phyloP scores from a whole-genome alignment of 2,329 filamentous ascomycete species.

The Scedosporium apiospermum region DNA sequence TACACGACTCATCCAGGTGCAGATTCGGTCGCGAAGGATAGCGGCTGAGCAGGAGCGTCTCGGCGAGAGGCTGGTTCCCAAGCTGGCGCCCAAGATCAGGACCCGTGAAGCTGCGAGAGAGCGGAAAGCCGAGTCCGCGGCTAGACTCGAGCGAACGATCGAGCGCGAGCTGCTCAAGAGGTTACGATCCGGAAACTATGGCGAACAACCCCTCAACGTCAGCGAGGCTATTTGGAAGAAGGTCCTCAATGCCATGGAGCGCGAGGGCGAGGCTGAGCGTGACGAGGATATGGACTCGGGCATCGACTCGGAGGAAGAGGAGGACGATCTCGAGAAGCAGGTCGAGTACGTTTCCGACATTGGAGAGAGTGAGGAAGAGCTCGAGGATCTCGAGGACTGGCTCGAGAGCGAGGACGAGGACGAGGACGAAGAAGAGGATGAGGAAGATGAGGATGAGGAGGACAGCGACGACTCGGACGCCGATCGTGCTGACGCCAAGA shows the following conservation, averaged over 20 bases:
- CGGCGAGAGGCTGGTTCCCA: slow-evolving; percentile 80
- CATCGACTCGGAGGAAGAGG: slow-evolving; percentile 63
- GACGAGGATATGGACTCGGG: slow-evolving; percentile 88
- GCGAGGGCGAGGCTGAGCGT: slow-evolving; percentile 69
- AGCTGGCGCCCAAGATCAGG: slow-evolving; percentile 82
- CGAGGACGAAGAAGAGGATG: slow-evolving; percentile 47
- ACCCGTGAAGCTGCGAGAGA: slow-evolving; percentile 67
- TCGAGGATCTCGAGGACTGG: slow-evolving; percentile 85
- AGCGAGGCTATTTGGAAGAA: slow-evolving; percentile 96
- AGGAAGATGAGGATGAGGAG: slow-evolving; percentile 45
- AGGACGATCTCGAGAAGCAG: slow-evolving; percentile 64
- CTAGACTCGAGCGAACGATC: slow-evolving; percentile 92
- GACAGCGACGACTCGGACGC: slow-evolving; percentile 49
- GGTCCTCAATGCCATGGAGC: slow-evolving; percentile 83
- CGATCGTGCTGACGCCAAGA: slow-evolving; percentile 42
- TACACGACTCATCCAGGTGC: slow-evolving; percentile 84
- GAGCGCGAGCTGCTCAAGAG: slow-evolving; percentile 91
- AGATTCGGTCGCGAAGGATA: slow-evolving; percentile 68
- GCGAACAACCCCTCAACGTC: slow-evolving; percentile 88
- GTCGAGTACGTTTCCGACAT: slow-evolving; percentile 93
- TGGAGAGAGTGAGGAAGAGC: slow-evolving; percentile 72
- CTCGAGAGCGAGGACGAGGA: slow-evolving; percentile 60
- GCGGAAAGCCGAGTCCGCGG: slow-evolving; percentile 68
- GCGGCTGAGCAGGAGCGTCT: slow-evolving; percentile 83
- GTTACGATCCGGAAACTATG: slow-evolving; percentile 85